Evolutionary conservation across 345 rosid species (phyloP).

Genomic region (Atalantia buxifolia): DNA sequence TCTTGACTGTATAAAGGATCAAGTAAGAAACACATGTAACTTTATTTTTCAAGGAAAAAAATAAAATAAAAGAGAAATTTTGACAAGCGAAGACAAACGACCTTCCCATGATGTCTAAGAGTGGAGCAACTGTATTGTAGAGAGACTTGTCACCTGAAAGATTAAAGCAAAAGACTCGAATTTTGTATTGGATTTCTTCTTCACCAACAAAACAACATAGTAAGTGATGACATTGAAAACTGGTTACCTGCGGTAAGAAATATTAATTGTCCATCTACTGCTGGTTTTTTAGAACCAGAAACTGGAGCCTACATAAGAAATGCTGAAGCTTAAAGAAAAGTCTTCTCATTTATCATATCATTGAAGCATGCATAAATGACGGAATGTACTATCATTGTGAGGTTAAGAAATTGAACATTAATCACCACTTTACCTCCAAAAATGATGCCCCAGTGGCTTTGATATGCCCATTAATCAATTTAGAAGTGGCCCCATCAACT

Average conservation of each 20-base stretch:
- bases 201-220: background rate
- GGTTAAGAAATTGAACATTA: background rate
- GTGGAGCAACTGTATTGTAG: constrained; percentile 56
- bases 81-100: constrained; percentile 17
- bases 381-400: background rate
- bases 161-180: constrained; percentile 25
- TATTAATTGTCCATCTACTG: constrained; percentile 84
- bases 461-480: constrained; percentile 50
- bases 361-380: background rate
- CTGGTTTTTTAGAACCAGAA: constrained; percentile 93
- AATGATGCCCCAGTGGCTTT: constrained; percentile 72
- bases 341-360: background rate
- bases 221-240: background rate
- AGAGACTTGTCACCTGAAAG: constrained; percentile 78
- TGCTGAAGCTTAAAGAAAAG: background rate
- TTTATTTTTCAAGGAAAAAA: background rate
- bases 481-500: constrained; percentile 80
- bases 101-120: constrained; percentile 91
- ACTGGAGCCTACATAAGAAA: constrained; percentile 73
- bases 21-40: background rate
- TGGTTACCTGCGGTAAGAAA: constrained; percentile 81
- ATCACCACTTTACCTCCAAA: constrained; percentile 58
- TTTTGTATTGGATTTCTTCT: background rate
- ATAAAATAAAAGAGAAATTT: background rate
- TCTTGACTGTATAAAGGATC: constrained; percentile 58